Evolutionary conservation across 805 yeast genomes (phyloP).

Genomic region (Kazachstania africana): DNA sequence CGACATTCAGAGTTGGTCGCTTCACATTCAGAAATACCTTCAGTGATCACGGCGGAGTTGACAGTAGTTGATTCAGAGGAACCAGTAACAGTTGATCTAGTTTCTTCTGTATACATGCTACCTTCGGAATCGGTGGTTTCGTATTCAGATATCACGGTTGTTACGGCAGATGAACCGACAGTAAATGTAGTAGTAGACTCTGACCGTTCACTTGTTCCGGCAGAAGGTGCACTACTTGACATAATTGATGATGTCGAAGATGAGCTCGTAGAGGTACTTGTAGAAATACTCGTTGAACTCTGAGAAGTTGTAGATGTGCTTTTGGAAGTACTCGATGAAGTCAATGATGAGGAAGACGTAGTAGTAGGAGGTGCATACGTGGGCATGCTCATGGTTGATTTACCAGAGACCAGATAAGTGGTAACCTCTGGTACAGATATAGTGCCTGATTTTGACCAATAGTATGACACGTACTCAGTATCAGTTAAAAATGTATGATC

Average conservation of each 20-base stretch:
- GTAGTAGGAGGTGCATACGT: neutral
- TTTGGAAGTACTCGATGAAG: too few species aligned
- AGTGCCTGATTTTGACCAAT: neutral
- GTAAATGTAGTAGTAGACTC: neutral
- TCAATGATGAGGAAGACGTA: neutral
- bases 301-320: too few species aligned
- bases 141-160: neutral
- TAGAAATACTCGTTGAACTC: too few species aligned
- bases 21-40: neutral
- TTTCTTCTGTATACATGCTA: neutral
- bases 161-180: neutral
- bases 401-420: neutral
- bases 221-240: neutral
- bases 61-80: neutral
- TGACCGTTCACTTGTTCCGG: neutral
- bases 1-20: neutral
- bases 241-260: neutral
- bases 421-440: neutral
- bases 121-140: neutral
- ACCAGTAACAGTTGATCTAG: neutral
- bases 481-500: neutral
- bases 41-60: neutral
- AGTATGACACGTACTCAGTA: neutral
- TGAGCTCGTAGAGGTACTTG: neutral
- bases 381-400: neutral